Conservation (phyloP, 225 moss, liverwort and hornwort genomes). For the Climacium dendroides region DNA sequence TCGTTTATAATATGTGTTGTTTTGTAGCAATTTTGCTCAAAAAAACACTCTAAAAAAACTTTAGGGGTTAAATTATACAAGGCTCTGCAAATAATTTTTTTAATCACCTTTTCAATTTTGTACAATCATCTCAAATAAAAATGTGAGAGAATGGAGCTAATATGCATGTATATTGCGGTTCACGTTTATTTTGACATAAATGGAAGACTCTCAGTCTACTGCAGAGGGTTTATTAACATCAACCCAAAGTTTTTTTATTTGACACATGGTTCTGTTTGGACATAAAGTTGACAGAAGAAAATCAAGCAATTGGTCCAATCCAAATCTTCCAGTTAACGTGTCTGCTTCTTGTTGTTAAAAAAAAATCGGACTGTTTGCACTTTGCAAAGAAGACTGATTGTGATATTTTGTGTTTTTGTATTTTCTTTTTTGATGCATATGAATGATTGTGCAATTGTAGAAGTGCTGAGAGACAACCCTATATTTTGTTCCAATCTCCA, state of each 20-base stretch:
- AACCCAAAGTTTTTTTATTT: not conserved
- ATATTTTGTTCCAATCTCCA: not conserved
- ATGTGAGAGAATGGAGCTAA: not conserved
- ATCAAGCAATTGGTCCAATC: not conserved
- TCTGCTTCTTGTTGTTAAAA: not conserved
- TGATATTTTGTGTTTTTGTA: not conserved
- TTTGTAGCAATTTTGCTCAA: not conserved
- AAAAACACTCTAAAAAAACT: not conserved
- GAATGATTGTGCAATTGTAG: not conserved
- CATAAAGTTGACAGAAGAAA: not conserved
- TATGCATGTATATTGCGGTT: not conserved
- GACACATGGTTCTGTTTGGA: not conserved
- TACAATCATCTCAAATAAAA: not conserved
- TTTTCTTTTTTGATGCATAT: not conserved
- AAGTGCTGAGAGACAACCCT: not conserved
- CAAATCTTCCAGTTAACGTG: not conserved
- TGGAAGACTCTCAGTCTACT: not conserved
- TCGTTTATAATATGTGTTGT: not conserved
- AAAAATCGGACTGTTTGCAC: not conserved
- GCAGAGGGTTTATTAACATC: not conserved
- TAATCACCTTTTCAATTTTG: too few relatives aligned
- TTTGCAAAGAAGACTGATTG: not conserved
- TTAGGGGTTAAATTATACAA: not conserved
- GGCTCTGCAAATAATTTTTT: too few relatives aligned
- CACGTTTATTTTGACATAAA: not conserved